Conservation (phyloP, 192 early-diverging fungal species). For the Globomyces pollinis-pini region DNA sequence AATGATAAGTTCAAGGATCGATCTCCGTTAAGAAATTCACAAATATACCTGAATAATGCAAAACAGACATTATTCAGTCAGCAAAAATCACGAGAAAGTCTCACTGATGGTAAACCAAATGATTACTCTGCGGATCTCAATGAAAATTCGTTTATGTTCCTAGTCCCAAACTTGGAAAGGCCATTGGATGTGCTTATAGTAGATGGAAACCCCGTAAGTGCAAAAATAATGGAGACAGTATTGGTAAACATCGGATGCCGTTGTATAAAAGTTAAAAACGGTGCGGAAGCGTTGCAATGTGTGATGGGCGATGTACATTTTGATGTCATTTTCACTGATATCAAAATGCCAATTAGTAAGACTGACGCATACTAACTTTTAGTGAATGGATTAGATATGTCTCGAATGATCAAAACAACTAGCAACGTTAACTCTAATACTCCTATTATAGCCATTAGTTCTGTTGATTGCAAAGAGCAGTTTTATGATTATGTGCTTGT, state of each 20-base stretch:
- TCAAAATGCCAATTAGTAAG: conserved; percentile 88
- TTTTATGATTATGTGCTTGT: background rate
- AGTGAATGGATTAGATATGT: conserved; percentile 87
- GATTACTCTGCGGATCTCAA: no score
- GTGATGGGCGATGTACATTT: conserved; percentile 84
- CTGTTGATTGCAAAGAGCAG: background rate
- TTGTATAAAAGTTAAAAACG: conserved; percentile 80
- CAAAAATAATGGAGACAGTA: conserved; percentile 87
- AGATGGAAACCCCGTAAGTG: conserved; percentile 85
- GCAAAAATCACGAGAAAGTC: no score
- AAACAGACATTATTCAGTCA: conserved; percentile 6
- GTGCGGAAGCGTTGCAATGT: conserved; percentile 82
- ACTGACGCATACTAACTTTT: conserved; percentile 1
- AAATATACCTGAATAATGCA: conserved; percentile 2
- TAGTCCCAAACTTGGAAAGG: background rate
- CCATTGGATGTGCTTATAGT: conserved; percentile 61
- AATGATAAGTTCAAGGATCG: no score
- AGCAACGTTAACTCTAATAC: conserved; percentile 78
- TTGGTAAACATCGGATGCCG: conserved; percentile 64
- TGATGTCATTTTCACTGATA: conserved; percentile 91
- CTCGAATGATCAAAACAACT: conserved; percentile 91
- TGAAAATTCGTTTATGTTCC: no score
- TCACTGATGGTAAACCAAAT: no score
- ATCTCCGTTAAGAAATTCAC: background rate
- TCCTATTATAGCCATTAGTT: conserved; percentile 58